These are phyloP conservation scores for Rhizophagus sp. DNA, from an alignment of 192 early-diverging fungal species.

Conservation along the genomic window DNA sequence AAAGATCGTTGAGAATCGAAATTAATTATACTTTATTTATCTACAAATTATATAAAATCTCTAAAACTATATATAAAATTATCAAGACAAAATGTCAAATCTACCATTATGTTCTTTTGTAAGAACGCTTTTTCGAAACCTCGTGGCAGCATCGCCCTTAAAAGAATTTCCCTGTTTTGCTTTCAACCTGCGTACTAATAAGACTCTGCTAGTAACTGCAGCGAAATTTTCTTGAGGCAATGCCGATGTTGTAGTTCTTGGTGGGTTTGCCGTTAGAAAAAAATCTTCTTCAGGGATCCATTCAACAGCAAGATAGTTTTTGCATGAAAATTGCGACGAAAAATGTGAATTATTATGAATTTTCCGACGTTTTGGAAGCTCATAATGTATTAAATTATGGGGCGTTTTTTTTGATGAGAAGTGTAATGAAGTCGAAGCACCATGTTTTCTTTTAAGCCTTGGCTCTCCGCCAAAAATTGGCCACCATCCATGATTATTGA, in stretches of 20 bases:
- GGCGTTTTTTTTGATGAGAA: neutral
- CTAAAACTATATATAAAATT: neutral
- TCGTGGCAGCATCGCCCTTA: constrained; percentile 27
- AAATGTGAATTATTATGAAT: constrained; percentile 31
- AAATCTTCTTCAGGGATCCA: constrained; percentile 23
- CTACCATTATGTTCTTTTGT: constrained; percentile 12
- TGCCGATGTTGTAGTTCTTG: constrained; percentile 28
- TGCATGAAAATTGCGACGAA: constrained; percentile 30
- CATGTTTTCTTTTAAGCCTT: constrained; percentile 21
- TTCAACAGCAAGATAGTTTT: constrained; percentile 33
- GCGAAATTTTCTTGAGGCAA: constrained; percentile 32
- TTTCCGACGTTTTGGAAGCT: constrained; percentile 25
- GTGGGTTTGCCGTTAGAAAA: constrained; percentile 11
- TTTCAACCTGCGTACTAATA: constrained; percentile 31
- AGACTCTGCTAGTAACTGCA: constrained; percentile 30
- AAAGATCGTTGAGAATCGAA: neutral
- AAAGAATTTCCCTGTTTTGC: constrained; percentile 27
- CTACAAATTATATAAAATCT: neutral
- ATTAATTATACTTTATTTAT: neutral
- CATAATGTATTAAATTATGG: neutral
- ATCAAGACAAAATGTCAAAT: neutral
- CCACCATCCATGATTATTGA: constrained; percentile 31
- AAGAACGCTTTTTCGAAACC: constrained; percentile 29
- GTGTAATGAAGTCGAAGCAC: neutral
- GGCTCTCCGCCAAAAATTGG: constrained; percentile 30